Evolutionary conservation across 805 yeast species (phyloP).

Genomic region (Yamadazyma tumulicola): DNA sequence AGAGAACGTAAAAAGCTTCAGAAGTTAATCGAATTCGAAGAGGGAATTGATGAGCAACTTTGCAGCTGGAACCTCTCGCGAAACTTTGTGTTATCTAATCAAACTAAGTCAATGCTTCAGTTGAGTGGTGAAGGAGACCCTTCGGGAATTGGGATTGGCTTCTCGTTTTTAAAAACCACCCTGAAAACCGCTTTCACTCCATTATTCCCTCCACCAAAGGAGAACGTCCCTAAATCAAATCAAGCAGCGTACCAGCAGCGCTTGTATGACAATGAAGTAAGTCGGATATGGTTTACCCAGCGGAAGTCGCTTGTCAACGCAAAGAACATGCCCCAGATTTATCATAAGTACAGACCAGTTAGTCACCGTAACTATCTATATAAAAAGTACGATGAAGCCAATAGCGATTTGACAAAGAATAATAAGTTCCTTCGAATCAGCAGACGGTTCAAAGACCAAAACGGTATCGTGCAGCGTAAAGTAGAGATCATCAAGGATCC

Average conservation of each 20-base stretch:
- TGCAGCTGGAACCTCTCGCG: slow-evolving; percentile 94
- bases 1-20: slow-evolving; percentile 29
- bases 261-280: slow-evolving; percentile 86
- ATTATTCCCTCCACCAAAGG: slow-evolving; percentile 32
- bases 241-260: slow-evolving; percentile 67
- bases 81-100: slow-evolving; percentile 90
- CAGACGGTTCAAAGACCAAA: slow-evolving; percentile 75
- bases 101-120: slow-evolving; percentile 95
- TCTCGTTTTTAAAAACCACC: slow-evolving; percentile 82
- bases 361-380: slow-evolving; percentile 30
- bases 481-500: slow-evolving; percentile 81
- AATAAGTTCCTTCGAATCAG: slow-evolving; percentile 49
- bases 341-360: slow-evolving; percentile 36
- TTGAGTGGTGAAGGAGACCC: slow-evolving; percentile 95
- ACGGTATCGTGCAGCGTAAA: slow-evolving; percentile 80
- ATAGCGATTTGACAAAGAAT: slow-evolving; percentile 28
- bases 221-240: slow-evolving; percentile 35
- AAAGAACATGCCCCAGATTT: slow-evolving; percentile 32
- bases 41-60: slow-evolving; percentile 74
- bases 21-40: slow-evolving; percentile 37
- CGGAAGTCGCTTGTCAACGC: slow-evolving; percentile 54
- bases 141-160: slow-evolving; percentile 84
- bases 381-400: slow-evolving; percentile 32
- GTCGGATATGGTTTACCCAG: slow-evolving; percentile 87
- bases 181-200: slow-evolving; percentile 88